These are phyloP conservation scores for Paraphoma chrysanthemicola DNA, from an alignment of 2,329 filamentous ascomycete species.

Conservation along the genomic window DNA sequence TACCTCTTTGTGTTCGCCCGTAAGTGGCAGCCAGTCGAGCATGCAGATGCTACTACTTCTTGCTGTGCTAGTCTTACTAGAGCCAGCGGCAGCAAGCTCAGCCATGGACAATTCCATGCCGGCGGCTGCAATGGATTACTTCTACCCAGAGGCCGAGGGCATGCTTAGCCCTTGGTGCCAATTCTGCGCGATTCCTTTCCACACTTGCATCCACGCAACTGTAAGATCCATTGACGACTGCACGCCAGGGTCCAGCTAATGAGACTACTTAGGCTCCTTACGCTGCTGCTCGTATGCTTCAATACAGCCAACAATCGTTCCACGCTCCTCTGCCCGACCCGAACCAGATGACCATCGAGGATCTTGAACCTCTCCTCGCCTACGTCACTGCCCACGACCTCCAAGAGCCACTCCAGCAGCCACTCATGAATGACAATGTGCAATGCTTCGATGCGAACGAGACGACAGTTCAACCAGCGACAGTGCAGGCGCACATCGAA, in stretches of 20 bases:
- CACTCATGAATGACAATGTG: slow-evolving; percentile 17
- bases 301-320: slow-evolving; percentile 2
- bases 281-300: slow-evolving; percentile 4
- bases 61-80: slow-evolving; percentile 32
- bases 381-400: neutral
- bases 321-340: slow-evolving; percentile 7
- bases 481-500: slow-evolving; percentile 34
- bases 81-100: slow-evolving; percentile 34
- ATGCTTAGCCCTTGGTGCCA: slow-evolving; percentile 33
- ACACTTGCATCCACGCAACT: slow-evolving; percentile 26
- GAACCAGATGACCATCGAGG: neutral
- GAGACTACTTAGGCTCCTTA: slow-evolving; percentile 16
- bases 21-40: slow-evolving; percentile 12
- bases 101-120: slow-evolving; percentile 30
- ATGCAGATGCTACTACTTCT: slow-evolving; percentile 39
- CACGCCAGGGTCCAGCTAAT: slow-evolving; percentile 7
- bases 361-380: neutral
- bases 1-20: neutral
- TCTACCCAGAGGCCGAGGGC: slow-evolving; percentile 34
- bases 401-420: neutral
- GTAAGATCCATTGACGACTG: slow-evolving; percentile 14
- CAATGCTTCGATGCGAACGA: slow-evolving; percentile 29
- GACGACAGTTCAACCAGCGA: slow-evolving; percentile 35
- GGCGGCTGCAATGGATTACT: slow-evolving; percentile 24
- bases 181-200: slow-evolving; percentile 26